Evolutionary conservation across 441 rosid genomes (phyloP), one percentile per base, ranked within the genome.

Genomic region (Pelargonium fulgidum): DNA sequence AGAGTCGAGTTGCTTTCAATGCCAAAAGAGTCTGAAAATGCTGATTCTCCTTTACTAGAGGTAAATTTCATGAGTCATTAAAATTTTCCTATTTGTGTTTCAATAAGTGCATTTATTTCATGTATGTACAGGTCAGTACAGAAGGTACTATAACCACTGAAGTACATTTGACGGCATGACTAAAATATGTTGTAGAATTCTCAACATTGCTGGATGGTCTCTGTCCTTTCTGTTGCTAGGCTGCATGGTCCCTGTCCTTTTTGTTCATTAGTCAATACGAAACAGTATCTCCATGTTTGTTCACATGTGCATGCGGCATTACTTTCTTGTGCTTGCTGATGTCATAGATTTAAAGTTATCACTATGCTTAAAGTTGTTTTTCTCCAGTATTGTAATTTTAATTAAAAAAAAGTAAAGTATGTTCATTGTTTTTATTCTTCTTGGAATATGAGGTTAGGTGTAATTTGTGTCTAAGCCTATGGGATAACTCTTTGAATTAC

Each of bases 11-110:
- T 89, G 80, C 70, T 73, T 41, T 73, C 81, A 50, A 68, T 76
- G 79, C 76, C 87, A 44, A 78, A 70, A 69, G 83, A 81, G 69
- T 65, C 69, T 69, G 91, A 79, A 72, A 76, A 68, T 66, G 77
- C 79, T 58, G 89, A 84, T 82, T 69, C 81, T 71, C 88, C 89
- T 72, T 74, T 93, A 69, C 67, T 81, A 64, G 93, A 91, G 95
- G 96, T 93, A 24, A 64, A 71, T 62, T 71, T 48, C 7, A 17
- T 56, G 24, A 17, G 19, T 56, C 26, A 56, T 26, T 59, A 59
- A 11, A 59, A 9, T 20, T 56, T 29, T 3, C 29, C 29, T 24
- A 24, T 24, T 24, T 24, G 29, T 24, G 24, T 24, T 24, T 24
- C 29, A 24, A 24, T 24, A 24, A 24, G 24, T 22, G 1, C 24